Evolutionary conservation across 176 grass and related monocot genomes (phyloP), one percentile per base, ranked within the genome.

Genomic region (Elaeis guineensis): DNA sequence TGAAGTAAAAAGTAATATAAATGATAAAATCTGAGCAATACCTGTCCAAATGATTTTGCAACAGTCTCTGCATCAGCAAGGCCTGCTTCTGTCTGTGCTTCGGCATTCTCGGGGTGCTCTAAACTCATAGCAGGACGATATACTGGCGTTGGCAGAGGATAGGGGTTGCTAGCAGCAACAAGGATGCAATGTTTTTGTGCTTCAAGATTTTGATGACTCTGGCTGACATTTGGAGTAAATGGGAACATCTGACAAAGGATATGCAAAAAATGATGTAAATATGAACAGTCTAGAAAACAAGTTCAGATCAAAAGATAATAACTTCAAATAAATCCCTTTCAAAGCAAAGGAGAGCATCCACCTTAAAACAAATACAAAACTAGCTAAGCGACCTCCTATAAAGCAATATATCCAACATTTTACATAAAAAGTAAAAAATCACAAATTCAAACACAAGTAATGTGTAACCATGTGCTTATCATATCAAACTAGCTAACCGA

Each of bases 151-250:
- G 93, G 81, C 54, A 92, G 69, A 53, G 78, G 81, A n/a, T 89
- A 83, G 25, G 88, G 87, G 80, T 98, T 92, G 75, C 84, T 98
- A 51, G 93, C 93, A 81, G 84, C 77, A 74, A 87, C 76, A 69
- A 98, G 79, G 57, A 98, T 72, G 61, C 93, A 98, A 73, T 98
- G 93, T 62, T 89, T 98, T 58, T 92, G 88, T 67, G 70, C 67
- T 72, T 98, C 93, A 89, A 51, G 74, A 64, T 59, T 85, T 77
- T 90, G 82, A 78, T 75, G 78, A 72, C 35, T 75, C 60, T 82
- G 78, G 2, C 22, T 73, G 63, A 50, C 72, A 67, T 16, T 69
- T 61, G 48, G 30, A 80, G 48, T 50, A 60, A 57, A 55, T 28
- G 78, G 69, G 71, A 90, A 77, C 69, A 90, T 90, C 87, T 90